Conservation (phyloP, 164 flowering plant species). For the Chimonanthus praecox region DNA sequence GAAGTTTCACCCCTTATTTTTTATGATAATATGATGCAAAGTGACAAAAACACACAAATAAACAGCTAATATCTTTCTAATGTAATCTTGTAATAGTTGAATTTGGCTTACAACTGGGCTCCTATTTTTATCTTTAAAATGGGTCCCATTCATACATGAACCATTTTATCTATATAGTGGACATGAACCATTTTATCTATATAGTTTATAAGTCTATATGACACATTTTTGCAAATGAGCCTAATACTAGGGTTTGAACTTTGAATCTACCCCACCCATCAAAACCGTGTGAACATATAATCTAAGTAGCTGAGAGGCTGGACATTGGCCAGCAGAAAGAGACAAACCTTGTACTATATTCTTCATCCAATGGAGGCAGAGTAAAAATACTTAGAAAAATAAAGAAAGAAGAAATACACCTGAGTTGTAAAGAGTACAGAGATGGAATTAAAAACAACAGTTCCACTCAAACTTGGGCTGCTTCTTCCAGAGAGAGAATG, state of each 20-base stretch:
- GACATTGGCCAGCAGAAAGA: neutral
- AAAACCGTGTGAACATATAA: neutral
- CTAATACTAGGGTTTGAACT: neutral
- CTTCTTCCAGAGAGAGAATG: neutral
- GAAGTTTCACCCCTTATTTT: too few species aligned
- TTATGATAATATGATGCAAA: too few species aligned
- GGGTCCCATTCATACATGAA: neutral
- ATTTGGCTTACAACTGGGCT: neutral
- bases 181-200: too few species aligned
- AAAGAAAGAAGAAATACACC: neutral
- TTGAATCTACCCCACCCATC: neutral
- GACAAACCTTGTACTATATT: neutral
- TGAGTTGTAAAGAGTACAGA: neutral
- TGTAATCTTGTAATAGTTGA: too few species aligned
- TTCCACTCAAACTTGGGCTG: neutral
- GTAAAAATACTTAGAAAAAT: too few species aligned
- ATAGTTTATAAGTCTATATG: neutral
- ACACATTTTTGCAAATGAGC: neutral
- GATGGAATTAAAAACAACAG: neutral
- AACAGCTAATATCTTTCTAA: too few species aligned
- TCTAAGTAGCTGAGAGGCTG: neutral
- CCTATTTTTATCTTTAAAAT: neutral
- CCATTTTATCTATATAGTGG: neutral
- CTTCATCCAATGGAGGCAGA: neutral
- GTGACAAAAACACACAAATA: too few species aligned